Conservation (phyloP, 768 basidiomycete species). For the Xerocomus brunneocitrinus region DNA sequence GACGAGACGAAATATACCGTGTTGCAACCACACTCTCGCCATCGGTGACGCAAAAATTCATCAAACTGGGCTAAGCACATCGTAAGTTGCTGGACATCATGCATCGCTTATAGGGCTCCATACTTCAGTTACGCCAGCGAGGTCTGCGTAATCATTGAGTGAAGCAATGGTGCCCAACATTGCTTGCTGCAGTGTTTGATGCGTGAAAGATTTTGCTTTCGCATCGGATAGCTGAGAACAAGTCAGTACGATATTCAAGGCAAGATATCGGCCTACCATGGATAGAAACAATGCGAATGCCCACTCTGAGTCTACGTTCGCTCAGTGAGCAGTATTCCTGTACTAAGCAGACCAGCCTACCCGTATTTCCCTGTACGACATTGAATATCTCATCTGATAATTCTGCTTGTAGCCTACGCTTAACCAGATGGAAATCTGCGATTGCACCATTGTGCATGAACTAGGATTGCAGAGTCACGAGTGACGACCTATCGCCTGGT, state of each 20-base stretch:
- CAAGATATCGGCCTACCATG: constrained; percentile 42
- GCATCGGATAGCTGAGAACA: constrained; percentile 67
- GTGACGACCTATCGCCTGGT: neutral
- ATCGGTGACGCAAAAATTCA: constrained; percentile 97
- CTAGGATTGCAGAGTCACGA: constrained; percentile 34
- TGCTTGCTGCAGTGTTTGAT: constrained; percentile 67
- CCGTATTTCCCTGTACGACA: constrained; percentile 89
- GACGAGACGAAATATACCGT: constrained; percentile 88
- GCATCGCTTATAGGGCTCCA: constrained; percentile 1
- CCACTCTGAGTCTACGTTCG: constrained; percentile 84
- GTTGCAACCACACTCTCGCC: constrained; percentile 92
- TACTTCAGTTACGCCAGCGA: constrained; percentile 71
- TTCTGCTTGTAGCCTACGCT: constrained; percentile 70
- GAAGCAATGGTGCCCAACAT: constrained; percentile 85
- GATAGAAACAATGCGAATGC: constrained; percentile 90
- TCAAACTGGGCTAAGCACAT: constrained; percentile 62
- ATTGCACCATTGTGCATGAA: constrained; percentile 99
- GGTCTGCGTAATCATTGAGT: constrained; percentile 72
- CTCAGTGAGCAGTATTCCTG: neutral
- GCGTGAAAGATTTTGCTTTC: constrained; percentile 69
- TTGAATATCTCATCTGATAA: constrained; percentile 84
- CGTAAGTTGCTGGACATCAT: constrained; percentile 1
- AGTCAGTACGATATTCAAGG: constrained; percentile 5
- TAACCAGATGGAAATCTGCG: constrained; percentile 74
- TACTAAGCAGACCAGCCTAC: constrained; percentile 33